These are phyloP conservation scores for Jacaranda mimosifolia DNA, from an alignment of 257 asterid genomes.

Conservation along the genomic window DNA sequence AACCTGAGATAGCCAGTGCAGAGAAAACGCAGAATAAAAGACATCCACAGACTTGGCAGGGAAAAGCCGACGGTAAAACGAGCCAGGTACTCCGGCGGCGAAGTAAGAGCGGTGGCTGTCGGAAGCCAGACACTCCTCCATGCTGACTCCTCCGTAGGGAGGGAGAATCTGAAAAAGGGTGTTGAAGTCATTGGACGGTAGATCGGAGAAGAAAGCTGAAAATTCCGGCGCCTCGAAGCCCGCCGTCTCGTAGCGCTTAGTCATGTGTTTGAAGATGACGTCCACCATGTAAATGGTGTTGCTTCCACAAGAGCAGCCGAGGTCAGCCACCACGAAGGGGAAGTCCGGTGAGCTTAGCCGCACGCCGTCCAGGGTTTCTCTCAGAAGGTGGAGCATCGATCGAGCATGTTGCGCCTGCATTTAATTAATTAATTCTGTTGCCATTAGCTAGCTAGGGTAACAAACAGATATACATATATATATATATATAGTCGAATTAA, in stretches of 20 bases:
- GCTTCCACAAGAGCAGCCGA: constrained; percentile 91
- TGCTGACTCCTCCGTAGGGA: constrained; percentile 70
- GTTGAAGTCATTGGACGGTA: constrained; percentile 92
- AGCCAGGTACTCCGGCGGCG: constrained; percentile 95
- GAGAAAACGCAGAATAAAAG: constrained; percentile 87
- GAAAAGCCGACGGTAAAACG: constrained; percentile 87
- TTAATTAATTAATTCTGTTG: too few relatives aligned
- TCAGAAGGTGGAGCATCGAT: constrained; percentile 79
- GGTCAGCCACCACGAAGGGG: constrained; percentile 82
- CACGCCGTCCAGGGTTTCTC: constrained; percentile 72
- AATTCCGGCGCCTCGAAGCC: constrained; percentile 73
- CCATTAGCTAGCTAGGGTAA: too few relatives aligned
- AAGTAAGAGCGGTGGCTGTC: constrained; percentile 80
- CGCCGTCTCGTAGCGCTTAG: constrained; percentile 63
- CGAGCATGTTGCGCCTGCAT: constrained; percentile 81
- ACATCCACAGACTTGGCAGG: constrained; percentile 79
- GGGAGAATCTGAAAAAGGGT: constrained; percentile 89
- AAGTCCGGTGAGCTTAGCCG: constrained; percentile 53
- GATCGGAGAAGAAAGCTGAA: constrained; percentile 87
- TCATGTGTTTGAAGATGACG: constrained; percentile 76
- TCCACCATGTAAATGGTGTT: constrained; percentile 85
- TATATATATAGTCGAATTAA: background rate
- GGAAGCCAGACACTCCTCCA: constrained; percentile 92
- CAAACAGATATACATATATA: too few relatives aligned
- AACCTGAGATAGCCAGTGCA: constrained; percentile 99